Percentiles rank a stretch among this genome's conserved stretches.
These are phyloP conservation scores for Tilletia walkeri DNA, from an alignment of 1,284 basidiomycete genomes.

Conservation along the genomic window DNA sequence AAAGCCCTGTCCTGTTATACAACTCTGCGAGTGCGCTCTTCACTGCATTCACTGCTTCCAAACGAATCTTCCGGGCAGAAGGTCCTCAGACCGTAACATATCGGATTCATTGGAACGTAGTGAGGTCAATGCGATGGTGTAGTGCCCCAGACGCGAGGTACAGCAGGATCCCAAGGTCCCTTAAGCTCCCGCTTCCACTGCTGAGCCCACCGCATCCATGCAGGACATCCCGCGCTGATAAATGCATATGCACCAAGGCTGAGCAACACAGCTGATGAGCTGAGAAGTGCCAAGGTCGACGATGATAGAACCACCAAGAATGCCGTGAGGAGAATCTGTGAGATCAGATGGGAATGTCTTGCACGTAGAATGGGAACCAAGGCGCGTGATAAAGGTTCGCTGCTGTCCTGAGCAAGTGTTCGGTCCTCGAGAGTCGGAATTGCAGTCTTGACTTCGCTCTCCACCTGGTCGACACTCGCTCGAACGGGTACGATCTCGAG, in stretches of 20 bases:
- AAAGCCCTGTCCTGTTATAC: no score
- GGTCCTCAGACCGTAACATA: no score
- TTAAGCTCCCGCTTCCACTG: conserved; percentile 41
- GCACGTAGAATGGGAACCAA: neutral
- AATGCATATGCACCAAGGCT: conserved; percentile 25
- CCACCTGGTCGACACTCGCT: no score
- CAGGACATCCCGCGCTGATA: conserved; percentile 32
- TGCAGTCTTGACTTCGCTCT: neutral
- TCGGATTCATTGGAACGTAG: no score
- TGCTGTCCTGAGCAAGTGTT: conserved; percentile 1
- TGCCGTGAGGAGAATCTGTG: conserved; percentile 7
- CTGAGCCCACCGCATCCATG: conserved; percentile 42
- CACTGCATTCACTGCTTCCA: no score
- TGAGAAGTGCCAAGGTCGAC: neutral
- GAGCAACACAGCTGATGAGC: neutral
- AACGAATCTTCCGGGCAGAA: no score
- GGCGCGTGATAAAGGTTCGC: neutral
- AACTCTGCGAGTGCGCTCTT: no score
- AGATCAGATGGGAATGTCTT: neutral
- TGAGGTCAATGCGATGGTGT: no score
- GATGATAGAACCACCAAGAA: neutral
- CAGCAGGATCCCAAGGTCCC: conserved; percentile 46
- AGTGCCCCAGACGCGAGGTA: conserved; percentile 21
- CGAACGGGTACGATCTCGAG: conserved; percentile 11
- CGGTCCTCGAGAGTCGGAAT: neutral